Base-by-base conservation (phyloP, 345 rosid species). In the Draba incana region DNA sequence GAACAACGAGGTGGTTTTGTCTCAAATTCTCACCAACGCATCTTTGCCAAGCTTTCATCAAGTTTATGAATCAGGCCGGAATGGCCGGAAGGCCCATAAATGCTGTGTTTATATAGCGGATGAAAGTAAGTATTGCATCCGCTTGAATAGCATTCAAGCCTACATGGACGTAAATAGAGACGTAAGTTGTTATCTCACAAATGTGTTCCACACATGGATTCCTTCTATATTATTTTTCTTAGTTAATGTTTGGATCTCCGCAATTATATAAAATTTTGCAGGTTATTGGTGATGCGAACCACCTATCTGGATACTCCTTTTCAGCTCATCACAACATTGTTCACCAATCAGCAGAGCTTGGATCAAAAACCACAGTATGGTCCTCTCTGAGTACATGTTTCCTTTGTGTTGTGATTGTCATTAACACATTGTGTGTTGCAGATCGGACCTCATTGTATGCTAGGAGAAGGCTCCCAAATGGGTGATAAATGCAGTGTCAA, bases 401-500 rank as follows among this genome's bases (percentile, higher is more conserved):
- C 23, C 1, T 55, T 35, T 16, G n/a, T 10, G 8, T 33, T 2
- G 49, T 69, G 38, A 63, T 69, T 3, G 13, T 24, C 65, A 31
- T 13, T 56, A 63, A 69, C 50, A 30, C 3, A 24, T n/a, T 35
- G 16, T 48, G 72, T 66, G 74, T 46, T 81, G 63, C 69, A 94
- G 97, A 87, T 94, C 47, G 99, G 99, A 47, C 92, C 95, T 15
- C 84, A 91, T 75, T 87, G 97, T 81, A 83, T 89, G 90, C 83
- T 89, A 58, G 95, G 95, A 41, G 97, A 94, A 83, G 96, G 97
- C 75, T 86, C 99, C 64, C 90, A 87, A 64, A 82, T 94, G 88
- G 96, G 93, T 71, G 99, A 94, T 75, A 94, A 91, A 72, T 94
- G 97, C 73, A 86, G 96, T 64, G 96, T 94, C 60, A 91, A 94